These are phyloP conservation scores for Papilionanthe hybrid DNA, from an alignment of 116 monocot species.

Conservation along the genomic window DNA sequence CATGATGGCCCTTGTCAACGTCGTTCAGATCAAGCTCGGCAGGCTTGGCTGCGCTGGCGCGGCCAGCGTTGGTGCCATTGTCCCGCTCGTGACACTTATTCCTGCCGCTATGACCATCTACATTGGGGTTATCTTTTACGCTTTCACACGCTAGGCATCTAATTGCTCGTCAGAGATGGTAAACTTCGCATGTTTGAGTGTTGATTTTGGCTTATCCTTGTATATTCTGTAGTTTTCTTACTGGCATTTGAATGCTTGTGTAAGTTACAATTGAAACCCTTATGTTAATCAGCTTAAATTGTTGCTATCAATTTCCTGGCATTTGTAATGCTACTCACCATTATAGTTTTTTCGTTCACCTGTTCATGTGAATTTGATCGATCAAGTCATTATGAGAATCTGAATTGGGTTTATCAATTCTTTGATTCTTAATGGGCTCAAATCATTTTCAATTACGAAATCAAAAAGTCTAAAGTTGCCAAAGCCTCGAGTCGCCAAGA, in stretches of 20 bases:
- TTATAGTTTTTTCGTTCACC: no score
- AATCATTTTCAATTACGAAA: no score
- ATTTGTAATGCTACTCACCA: no score
- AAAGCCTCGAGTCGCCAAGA: no score
- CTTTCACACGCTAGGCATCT: constrained; percentile 53
- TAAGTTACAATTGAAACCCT: not conserved
- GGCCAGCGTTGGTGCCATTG: constrained; percentile 42
- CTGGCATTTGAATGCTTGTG: no score
- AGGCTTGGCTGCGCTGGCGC: constrained; percentile 48
- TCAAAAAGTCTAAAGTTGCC: no score
- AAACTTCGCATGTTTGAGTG: not conserved
- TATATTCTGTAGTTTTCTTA: not conserved
- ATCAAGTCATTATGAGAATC: no score
- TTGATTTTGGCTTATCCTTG: not conserved
- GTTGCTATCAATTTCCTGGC: not conserved
- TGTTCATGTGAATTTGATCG: no score
- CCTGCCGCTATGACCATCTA: constrained; percentile 71
- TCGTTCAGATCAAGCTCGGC: constrained; percentile 83
- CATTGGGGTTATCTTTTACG: constrained; percentile 62
- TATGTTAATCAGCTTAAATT: not conserved
- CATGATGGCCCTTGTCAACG: constrained; percentile 72
- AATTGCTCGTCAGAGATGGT: not conserved
- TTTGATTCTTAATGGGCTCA: no score
- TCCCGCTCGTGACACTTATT: constrained; percentile 59
- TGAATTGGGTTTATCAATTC: no score